Evolutionary conservation across 129 eudicot species (phyloP).

Genomic region (Glebionis coronaria): DNA sequence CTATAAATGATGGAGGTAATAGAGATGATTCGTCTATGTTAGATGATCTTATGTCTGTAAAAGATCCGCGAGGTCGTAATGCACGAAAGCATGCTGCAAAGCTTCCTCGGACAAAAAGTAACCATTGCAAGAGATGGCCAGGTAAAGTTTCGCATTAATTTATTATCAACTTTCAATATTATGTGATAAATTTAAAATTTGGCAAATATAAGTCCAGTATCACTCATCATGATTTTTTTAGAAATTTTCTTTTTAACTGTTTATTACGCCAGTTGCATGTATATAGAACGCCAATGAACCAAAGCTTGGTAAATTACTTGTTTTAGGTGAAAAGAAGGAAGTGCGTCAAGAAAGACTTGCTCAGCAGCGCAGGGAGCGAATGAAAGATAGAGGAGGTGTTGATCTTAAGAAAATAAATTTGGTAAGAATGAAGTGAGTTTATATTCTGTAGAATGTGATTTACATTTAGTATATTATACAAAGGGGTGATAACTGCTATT

Average conservation of each 20-base stretch:
- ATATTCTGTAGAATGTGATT: neutral
- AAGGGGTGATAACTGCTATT: neutral
- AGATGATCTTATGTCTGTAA: too few species aligned
- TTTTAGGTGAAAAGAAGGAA: conserved; percentile 95
- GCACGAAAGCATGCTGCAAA: conserved; percentile 59
- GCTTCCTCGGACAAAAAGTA: conserved; percentile 42
- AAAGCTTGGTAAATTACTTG: conserved; percentile 19
- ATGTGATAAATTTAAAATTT: conserved; percentile 10
- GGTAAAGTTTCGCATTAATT: conserved; percentile 37
- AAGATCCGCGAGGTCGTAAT: conserved; percentile 48
- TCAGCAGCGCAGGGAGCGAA: conserved; percentile 83
- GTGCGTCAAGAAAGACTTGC: conserved; percentile 71
- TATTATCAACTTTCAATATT: too few species aligned
- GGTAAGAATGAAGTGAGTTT: conserved; percentile 45
- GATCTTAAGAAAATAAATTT: conserved; percentile 72
- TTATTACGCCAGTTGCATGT: conserved; percentile 1
- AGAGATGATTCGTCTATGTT: too few species aligned
- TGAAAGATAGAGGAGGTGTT: conserved; percentile 74
- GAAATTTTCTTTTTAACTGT: too few species aligned
- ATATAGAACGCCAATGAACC: neutral
- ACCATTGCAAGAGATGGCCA: conserved; percentile 53
- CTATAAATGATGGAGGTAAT: too few species aligned
- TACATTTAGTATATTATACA: conserved; percentile 6
- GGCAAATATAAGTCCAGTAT: neutral
- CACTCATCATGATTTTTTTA: too few species aligned